A percentile compares a stretch with the other conserved stretches of the same genome.
These are phyloP conservation scores for Cantharellus anzutake DNA, from an alignment of 768 basidiomycete species.

Conservation along the genomic window DNA sequence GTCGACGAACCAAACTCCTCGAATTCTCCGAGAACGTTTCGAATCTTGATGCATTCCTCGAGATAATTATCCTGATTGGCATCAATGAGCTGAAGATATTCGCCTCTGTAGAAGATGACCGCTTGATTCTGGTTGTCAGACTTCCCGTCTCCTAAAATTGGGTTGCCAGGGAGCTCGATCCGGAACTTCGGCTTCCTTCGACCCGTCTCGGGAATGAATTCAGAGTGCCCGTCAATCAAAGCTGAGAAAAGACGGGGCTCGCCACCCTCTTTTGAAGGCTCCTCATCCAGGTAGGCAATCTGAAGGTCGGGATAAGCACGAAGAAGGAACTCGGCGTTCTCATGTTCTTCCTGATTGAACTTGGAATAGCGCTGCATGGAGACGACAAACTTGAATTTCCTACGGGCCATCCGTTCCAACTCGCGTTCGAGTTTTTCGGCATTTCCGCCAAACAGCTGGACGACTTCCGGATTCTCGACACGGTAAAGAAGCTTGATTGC, in stretches of 20 bases:
- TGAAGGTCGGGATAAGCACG: constrained; percentile 97
- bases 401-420: constrained; percentile 89
- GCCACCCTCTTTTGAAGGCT: constrained; percentile 85
- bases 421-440: constrained; percentile 93
- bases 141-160: constrained; percentile 97
- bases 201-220: constrained; percentile 78
- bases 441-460: constrained; percentile 92
- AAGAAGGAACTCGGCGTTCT: constrained; percentile 94
- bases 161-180: constrained; percentile 95
- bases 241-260: constrained; percentile 91
- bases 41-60: constrained; percentile 98
- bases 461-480: constrained; percentile 98
- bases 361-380: constrained; percentile 99
- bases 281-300: constrained; percentile 97
- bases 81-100: constrained; percentile 97
- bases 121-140: constrained; percentile 99
- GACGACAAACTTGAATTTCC: constrained; percentile 98
- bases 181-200: constrained; percentile 91
- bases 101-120: constrained; percentile 97
- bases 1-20: constrained; percentile 76
- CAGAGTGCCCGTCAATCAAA: constrained; percentile 94
- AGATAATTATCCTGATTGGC: constrained; percentile 99
- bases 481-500: constrained; percentile 99
- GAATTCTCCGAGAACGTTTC: constrained; percentile 94
- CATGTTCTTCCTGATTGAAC: constrained; percentile 98